Conservation (phyloP, 495 filamentous ascomycete species). For the Annulohypoxylon maeteangense region DNA sequence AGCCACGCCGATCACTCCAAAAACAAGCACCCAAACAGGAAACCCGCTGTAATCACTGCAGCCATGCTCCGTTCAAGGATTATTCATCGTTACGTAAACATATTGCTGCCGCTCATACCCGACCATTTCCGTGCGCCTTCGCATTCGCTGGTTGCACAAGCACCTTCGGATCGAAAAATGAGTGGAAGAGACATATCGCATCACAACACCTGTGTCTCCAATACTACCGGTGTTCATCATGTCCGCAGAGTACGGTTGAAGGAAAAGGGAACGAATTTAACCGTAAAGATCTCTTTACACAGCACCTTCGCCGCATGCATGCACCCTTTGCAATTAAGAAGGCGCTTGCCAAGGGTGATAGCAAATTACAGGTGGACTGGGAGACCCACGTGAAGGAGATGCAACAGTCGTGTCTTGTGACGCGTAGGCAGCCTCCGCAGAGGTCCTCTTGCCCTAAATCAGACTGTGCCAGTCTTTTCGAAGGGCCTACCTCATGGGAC, state of each 20-base stretch:
- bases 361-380: constrained; percentile 65
- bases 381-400: constrained; percentile 67
- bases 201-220: constrained; percentile 88
- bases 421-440: constrained; percentile 72
- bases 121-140: constrained; percentile 88
- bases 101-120: constrained; percentile 68
- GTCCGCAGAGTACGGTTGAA: constrained; percentile 69
- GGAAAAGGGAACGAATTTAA: constrained; percentile 75
- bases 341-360: constrained; percentile 60
- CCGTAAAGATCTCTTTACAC: constrained; percentile 94
- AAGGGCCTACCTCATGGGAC: constrained; percentile 81
- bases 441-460: constrained; percentile 72
- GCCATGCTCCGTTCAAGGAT: constrained; percentile 67
- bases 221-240: constrained; percentile 84
- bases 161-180: constrained; percentile 92
- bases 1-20: constrained; percentile 58
- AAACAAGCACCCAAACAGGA: constrained; percentile 64
- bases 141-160: constrained; percentile 83
- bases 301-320: constrained; percentile 96
- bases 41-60: constrained; percentile 64
- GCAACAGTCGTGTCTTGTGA: constrained; percentile 75
- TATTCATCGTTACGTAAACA: constrained; percentile 68
- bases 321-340: constrained; percentile 63
- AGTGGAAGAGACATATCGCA: constrained; percentile 92
- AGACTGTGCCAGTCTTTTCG: constrained; percentile 75